A percentile compares a stretch with the other conserved stretches of the same genome.
Conservation (phyloP, 495 filamentous ascomycete genomes). For the Podospora anserina region DNA sequence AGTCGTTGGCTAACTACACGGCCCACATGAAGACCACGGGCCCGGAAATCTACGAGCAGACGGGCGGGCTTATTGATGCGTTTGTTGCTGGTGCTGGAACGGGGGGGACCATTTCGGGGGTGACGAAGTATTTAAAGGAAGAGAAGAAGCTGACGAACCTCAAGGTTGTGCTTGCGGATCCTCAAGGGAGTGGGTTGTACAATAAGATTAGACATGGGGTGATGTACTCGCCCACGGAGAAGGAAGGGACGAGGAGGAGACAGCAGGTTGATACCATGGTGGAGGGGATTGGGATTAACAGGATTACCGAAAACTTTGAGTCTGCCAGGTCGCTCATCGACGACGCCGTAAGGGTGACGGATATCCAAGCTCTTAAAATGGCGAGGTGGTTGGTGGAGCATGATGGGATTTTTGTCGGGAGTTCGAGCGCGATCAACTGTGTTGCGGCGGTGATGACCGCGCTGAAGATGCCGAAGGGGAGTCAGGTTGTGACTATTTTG, state of each 20-base stretch:
- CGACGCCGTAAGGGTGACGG: conserved; percentile 86
- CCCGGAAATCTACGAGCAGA: conserved; percentile 82
- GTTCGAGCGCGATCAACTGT: conserved; percentile 93
- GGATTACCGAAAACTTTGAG: conserved; percentile 88
- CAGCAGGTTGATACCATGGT: conserved; percentile 94
- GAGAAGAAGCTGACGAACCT: conserved; percentile 44
- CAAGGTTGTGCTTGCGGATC: conserved; percentile 83
- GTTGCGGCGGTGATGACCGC: conserved; percentile 84
- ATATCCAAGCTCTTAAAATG: conserved; percentile 89
- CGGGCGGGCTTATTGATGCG: conserved; percentile 71
- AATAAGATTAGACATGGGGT: conserved; percentile 89
- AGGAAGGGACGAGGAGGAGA: conserved; percentile 81
- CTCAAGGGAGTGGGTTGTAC: conserved; percentile 88
- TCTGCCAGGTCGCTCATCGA: conserved; percentile 78
- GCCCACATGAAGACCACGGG: conserved; percentile 83
- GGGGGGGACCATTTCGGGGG: conserved; percentile 88
- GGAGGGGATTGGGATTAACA: conserved; percentile 92
- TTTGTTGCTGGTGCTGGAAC: conserved; percentile 97
- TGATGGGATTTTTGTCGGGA: conserved; percentile 92
- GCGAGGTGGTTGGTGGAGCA: conserved; percentile 92
- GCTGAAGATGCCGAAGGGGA: conserved; percentile 60
- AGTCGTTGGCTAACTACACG: conserved; percentile 78
- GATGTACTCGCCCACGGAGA: conserved; percentile 87
- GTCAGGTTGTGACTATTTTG: conserved; percentile 82
- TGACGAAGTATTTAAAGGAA: conserved; percentile 77